Percentiles rank a stretch among this genome's conserved stretches.
Conservation (phyloP, 805 yeast genomes). For the Komagataella pastoris region DNA sequence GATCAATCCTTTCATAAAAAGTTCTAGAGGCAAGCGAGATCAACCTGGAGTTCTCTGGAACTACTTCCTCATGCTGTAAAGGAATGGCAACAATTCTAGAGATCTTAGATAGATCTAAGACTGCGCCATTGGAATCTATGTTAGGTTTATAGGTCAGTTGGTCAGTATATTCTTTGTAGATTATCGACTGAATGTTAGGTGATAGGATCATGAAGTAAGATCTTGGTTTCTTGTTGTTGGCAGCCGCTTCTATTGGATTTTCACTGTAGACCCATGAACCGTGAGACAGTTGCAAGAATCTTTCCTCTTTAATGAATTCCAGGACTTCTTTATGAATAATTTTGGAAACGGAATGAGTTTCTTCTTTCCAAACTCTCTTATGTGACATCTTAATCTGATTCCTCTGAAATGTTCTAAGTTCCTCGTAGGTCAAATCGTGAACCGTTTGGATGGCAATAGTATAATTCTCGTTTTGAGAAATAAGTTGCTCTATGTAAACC, state of each 20-base stretch:
- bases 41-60: constrained; percentile 23
- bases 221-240: constrained; percentile 17
- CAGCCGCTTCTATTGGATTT: constrained; percentile 23
- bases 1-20: constrained; percentile 40
- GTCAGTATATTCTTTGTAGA: constrained; percentile 44
- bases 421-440: constrained; percentile 26
- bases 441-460: constrained; percentile 34
- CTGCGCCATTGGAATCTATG: constrained; percentile 41
- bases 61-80: constrained; percentile 26
- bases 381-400: constrained; percentile 23
- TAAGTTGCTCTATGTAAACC: constrained; percentile 11
- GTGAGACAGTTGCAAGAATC: constrained; percentile 54
- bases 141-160: constrained; percentile 37
- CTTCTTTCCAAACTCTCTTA: constrained; percentile 27
- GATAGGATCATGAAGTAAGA: constrained; percentile 48
- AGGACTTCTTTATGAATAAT: constrained; percentile 42
- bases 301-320: constrained; percentile 64
- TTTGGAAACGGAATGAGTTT: constrained; percentile 33
- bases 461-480: constrained; percentile 11
- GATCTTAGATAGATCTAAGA: constrained; percentile 39
- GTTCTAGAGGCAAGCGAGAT: constrained; percentile 45
- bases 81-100: constrained; percentile 34
- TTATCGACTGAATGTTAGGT: constrained; percentile 47
- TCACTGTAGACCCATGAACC: constrained; percentile 76
- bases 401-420: constrained; percentile 44